Base-by-base conservation (phyloP, 2,329 filamentous ascomycete species). In the Aspergillus aculeatinus region DNA sequence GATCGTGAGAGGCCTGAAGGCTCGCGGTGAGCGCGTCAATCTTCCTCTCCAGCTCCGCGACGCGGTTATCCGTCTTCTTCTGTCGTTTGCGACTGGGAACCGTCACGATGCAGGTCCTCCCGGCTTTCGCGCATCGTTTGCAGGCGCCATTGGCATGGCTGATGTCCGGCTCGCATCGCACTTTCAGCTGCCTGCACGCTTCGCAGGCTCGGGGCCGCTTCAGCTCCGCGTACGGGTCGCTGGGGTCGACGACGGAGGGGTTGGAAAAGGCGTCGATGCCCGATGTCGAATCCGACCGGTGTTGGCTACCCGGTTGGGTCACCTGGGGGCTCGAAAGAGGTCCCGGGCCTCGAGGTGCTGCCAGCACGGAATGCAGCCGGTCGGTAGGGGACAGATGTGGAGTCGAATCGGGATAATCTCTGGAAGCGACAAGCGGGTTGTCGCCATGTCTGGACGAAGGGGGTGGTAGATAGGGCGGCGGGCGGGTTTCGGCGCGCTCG, bases 1-100 rank as follows among this genome's bases (percentile, higher is more conserved):
- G 56, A 5, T 68, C 68, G 54, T 75, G 73, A 10, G 75, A 73
- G 2, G 89, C 86, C 50, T 91, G 88, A 65, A 96, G 73, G 39
- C 87, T 92, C 6, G 91, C 90, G 7, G 91, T 96, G 72, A 96
- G 74, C 9, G 89, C 90, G 79, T 96, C 92, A 64, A 96, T 94
- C 80, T 96, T 96, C 81, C 89, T 92, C 80, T 96, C 92, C 55
- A 97, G 82, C 79, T 96, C 92, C 9, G 92, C 89, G 12, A 97
- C 92, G 55, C 92, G 84, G 65, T 87, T 94, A 73, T 96, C 93
- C 57, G 91, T 92, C 81, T 96, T 96, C 81, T 94, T 96, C 79
- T 94, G 91, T 49, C 92, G 83, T 77, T 96, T 96, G 47, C 91
- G 77, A 14, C 82, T 86, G 0, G 86, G 91, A 63, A 87, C 85